Base-by-base conservation (phyloP, 192 early-diverging fungal genomes). In the Backusella tuberculispora region DNA sequence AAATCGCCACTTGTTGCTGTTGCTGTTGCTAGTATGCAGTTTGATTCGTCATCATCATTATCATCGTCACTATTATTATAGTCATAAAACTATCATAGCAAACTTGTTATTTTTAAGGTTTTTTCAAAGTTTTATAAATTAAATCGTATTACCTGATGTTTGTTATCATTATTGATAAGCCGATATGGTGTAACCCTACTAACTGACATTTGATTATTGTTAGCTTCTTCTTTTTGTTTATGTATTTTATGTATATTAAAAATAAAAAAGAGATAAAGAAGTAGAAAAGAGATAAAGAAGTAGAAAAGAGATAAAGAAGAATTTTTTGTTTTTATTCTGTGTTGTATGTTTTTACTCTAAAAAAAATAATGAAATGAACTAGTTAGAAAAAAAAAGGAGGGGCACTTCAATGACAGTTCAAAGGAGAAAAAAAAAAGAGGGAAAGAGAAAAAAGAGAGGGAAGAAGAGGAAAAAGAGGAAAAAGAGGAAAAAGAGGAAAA, bases 351-450 rank as follows among this genome's bases (percentile, higher is more conserved):
- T 50, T 50, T 50, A 3, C 7, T 50, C 19, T 24, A 53, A 53
- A 15, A 53, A 53, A 45, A 53, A 53, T 53, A 19, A 53, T 53
- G 50, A 53, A 53, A 53, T 53, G 50, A 53, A 53, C 50, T 53
- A 53, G 50, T 53, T 10, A 53, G 21, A 19, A 19, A 53, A 53
- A 53, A 53, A 53, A 53, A 48, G 21, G 10, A 19, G 50, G 50
- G 50, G 50, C 50, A 53, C 50, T 24, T 53, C 50, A 53, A 53
- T 53, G 50, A 53, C 50, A 53, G 50, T 10, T 53, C 21, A 6
- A 53, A 53, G 21, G 21, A 19, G 50, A 53, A 19, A 5, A 53
- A 53, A 19, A 53, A 19, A 53, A n/a, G 41, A 41, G 41, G 37
- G 40, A 38, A 37, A 66, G 40, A 40, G 40, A 29, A 63, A 66